phyloP scores from a whole-genome alignment of 768 basidiomycete genomes.

The Tylopilus plumbeoviolaceoides region DNA sequence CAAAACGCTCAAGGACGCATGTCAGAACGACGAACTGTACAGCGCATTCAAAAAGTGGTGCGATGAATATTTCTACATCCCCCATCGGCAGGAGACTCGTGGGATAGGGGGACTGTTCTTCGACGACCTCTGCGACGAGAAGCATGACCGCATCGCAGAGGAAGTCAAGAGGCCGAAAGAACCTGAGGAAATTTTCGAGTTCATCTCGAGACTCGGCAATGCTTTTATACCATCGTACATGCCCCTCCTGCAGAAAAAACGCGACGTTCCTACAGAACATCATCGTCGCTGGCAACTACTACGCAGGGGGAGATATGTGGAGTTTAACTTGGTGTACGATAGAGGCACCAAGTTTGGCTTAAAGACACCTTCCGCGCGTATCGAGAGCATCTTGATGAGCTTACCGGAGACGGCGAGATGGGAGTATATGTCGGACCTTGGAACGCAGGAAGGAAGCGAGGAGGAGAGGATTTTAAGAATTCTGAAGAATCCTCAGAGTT shows the following conservation, averaged over 20 bases:
- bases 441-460: conserved; percentile 53
- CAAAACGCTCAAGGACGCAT: conserved; percentile 65
- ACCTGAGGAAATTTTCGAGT: conserved; percentile 69
- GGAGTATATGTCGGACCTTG: conserved; percentile 85
- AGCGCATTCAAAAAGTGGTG: conserved; percentile 90
- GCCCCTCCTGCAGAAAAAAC: conserved; percentile 70
- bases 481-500: conserved; percentile 59
- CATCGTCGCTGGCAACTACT: conserved; percentile 91
- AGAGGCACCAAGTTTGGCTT: conserved; percentile 86
- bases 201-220: conserved; percentile 67
- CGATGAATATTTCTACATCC: conserved; percentile 94
- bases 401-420: conserved; percentile 83
- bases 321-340: conserved; percentile 88
- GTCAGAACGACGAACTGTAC: conserved; percentile 71
- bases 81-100: conserved; percentile 80
- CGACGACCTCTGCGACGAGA: conserved; percentile 76
- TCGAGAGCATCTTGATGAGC: conserved; percentile 90
- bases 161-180: conserved; percentile 47
- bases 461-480: conserved; percentile 64
- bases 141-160: conserved; percentile 58
- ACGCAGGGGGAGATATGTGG: conserved; percentile 88
- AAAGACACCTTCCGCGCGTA: conserved; percentile 77
- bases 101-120: conserved; percentile 97
- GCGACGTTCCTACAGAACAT: conserved; percentile 55
- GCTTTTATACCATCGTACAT: conserved; percentile 89